These are phyloP conservation scores for Naganishia cerealis DNA, from an alignment of 1,284 basidiomycete genomes.

Conservation along the genomic window DNA sequence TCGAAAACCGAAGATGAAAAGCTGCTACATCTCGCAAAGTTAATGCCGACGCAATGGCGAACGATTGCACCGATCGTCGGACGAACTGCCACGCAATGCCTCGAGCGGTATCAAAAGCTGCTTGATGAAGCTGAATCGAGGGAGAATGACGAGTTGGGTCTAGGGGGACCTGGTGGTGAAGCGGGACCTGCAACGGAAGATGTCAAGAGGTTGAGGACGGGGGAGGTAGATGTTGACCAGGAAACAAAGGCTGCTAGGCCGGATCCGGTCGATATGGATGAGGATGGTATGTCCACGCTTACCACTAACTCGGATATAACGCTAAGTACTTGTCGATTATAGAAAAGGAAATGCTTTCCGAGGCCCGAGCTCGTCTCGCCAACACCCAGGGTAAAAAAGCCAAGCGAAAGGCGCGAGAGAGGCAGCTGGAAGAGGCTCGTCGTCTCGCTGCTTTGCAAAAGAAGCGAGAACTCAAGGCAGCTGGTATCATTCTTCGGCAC, in stretches of 20 bases:
- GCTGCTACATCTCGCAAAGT: conserved; percentile 91
- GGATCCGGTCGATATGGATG: conserved; percentile 99
- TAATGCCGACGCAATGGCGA: conserved; percentile 99
- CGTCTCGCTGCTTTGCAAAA: conserved; percentile 94
- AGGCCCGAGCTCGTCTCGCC: conserved; percentile 93
- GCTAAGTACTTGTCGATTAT: conserved; percentile 17
- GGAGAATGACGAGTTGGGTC: conserved; percentile 86
- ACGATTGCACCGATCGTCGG: conserved; percentile 99
- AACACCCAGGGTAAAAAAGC: conserved; percentile 99
- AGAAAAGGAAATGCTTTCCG: conserved; percentile 99
- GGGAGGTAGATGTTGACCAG: conserved; percentile 98
- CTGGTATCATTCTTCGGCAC: conserved; percentile 80
- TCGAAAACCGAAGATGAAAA: conserved; percentile 99
- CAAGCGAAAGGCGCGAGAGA: conserved; percentile 94
- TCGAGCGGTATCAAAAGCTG: conserved; percentile 96
- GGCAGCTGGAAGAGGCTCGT: conserved; percentile 92
- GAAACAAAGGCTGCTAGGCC: conserved; percentile 97
- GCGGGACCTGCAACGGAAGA: conserved; percentile 89
- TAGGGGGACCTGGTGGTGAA: conserved; percentile 73
- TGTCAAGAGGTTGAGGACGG: conserved; percentile 81
- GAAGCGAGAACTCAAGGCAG: conserved; percentile 94
- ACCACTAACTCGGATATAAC: not conserved
- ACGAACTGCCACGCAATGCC: conserved; percentile 95
- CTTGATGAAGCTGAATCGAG: conserved; percentile 94
- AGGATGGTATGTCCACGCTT: conserved; percentile 69